A percentile compares a stretch with the other conserved stretches of the same genome.
Evolutionary conservation across 1,139 yeast genomes (phyloP).

Genomic region (Zygosaccharomyces pseudobailii): DNA sequence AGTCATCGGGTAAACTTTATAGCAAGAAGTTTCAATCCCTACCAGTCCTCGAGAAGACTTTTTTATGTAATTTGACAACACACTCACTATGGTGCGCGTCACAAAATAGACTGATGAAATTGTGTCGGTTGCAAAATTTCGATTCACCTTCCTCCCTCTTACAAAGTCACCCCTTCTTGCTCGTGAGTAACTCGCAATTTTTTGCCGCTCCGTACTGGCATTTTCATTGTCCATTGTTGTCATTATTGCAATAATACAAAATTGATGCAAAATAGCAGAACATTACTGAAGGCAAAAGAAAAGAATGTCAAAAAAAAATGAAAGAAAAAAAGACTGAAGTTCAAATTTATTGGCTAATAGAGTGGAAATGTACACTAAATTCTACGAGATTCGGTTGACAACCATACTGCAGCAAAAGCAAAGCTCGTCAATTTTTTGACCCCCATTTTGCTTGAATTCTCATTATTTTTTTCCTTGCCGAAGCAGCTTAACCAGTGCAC

Average conservation of each 20-base stretch:
- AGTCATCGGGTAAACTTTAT: no score
- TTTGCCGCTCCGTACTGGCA: no score
- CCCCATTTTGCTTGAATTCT: background rate
- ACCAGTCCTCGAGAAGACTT: no score
- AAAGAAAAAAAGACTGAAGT: background rate
- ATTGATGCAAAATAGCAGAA: background rate
- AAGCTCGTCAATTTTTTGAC: background rate
- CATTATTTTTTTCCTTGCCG: background rate
- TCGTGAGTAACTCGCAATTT: no score
- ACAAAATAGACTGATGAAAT: no score
- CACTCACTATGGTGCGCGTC: no score
- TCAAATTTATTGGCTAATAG: background rate
- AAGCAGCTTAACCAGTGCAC: background rate
- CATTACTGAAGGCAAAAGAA: background rate
- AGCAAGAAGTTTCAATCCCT: no score
- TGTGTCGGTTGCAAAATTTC: no score
- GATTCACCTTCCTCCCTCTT: no score
- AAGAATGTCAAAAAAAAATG: background rate
- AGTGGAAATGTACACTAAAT: background rate
- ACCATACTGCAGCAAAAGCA: background rate
- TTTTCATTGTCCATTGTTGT: background rate
- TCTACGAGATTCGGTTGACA: background rate
- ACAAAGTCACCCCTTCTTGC: no score
- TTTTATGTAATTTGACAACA: no score
- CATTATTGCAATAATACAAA: no score